phyloP scores from a whole-genome alignment of 2,329 filamentous ascomycete species.

The Fusarium heterosporum region DNA sequence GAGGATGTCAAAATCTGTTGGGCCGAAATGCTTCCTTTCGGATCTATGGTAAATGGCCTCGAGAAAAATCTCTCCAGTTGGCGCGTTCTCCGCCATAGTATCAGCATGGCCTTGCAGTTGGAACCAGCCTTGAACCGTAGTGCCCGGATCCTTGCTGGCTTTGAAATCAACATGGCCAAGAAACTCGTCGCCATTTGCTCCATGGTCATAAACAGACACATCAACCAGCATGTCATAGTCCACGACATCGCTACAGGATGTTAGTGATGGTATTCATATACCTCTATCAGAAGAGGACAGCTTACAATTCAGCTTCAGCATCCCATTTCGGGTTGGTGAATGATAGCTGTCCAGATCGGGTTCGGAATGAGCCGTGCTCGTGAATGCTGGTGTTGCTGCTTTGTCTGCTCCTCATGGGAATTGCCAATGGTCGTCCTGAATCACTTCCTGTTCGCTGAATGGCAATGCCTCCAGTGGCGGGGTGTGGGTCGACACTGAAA shows the following conservation, averaged over 20 bases:
- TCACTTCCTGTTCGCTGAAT: conserved; percentile 82
- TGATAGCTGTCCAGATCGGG: conserved; percentile 65
- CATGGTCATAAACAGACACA: conserved; percentile 90
- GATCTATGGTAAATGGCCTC: conserved; percentile 87
- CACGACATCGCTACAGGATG: conserved; percentile 83
- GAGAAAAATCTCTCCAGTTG: conserved; percentile 89
- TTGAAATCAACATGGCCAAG: conserved; percentile 89
- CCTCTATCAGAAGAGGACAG: not conserved
- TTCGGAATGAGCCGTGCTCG: conserved; percentile 71
- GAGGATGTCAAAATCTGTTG: conserved; percentile 94
- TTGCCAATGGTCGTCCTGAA: conserved; percentile 86
- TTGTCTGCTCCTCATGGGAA: conserved; percentile 96
- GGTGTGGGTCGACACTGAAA: conserved; percentile 59
- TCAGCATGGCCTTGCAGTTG: conserved; percentile 80
- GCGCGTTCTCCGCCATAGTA: conserved; percentile 75
- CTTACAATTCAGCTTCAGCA: conserved; percentile 94
- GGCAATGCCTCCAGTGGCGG: conserved; percentile 62
- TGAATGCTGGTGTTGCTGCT: conserved; percentile 92
- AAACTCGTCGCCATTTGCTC: conserved; percentile 85
- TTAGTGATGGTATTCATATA: conserved; percentile 18
- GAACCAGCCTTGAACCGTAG: conserved; percentile 86
- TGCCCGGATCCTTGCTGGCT: conserved; percentile 73
- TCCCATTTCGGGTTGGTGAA: conserved; percentile 94
- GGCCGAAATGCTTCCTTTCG: conserved; percentile 91
- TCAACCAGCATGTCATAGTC: conserved; percentile 91